Base-by-base conservation (phyloP, 2,329 filamentous ascomycete genomes). In the Fusarium devonianum region DNA sequence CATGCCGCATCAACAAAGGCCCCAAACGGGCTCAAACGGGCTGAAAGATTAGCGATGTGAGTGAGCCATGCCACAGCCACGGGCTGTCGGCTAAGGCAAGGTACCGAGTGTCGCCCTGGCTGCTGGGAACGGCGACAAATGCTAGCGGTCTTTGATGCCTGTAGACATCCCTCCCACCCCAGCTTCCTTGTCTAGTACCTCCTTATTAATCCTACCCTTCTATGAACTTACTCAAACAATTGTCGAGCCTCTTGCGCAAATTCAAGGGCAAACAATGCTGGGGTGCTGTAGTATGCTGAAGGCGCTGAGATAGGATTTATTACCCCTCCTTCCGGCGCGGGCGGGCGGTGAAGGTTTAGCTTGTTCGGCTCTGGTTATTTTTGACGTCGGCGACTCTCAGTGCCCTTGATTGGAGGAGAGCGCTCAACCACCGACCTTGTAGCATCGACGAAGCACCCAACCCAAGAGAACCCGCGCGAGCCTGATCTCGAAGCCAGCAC, bases 331-430 rank as follows among this genome's bases (percentile, higher is more conserved):
- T 47, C 36, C 28, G 49, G 49, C 47, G 30, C 49, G 29, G 48
- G 47, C 32, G 52, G 59, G 63, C 63, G 63, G 63, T 65, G 63
- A 65, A 63, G 51, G 52, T 32, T 44, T 45, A 44, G 49, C 44
- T 47, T 44, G 49, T 40, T 33, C 58, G 58, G 45, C 50, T 53
- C 35, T 55, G 32, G 28, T 36, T 45, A 53, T 56, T 64, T n/a
- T 61, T 46, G 47, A 64, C 48, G 30, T 63, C 28, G 39, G 53
- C 56, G 44, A 57, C 36, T 49, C 44, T 52, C 35, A 53, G 42
- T 42, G 36, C 30, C 25, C 58, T 56, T 65, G 63, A 66, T 66
- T 66, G 63, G 63, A 63, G 52, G 42, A 52, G 51, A 56, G 49
- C 42, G 35, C 49, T 45, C 41, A 46, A 54, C 21, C 9, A 26